A percentile compares a stretch with the other conserved stretches of the same genome.
These are phyloP conservation scores for Ganoderma lingzhi DNA, from an alignment of 1,284 basidiomycete species.

Conservation along the genomic window DNA sequence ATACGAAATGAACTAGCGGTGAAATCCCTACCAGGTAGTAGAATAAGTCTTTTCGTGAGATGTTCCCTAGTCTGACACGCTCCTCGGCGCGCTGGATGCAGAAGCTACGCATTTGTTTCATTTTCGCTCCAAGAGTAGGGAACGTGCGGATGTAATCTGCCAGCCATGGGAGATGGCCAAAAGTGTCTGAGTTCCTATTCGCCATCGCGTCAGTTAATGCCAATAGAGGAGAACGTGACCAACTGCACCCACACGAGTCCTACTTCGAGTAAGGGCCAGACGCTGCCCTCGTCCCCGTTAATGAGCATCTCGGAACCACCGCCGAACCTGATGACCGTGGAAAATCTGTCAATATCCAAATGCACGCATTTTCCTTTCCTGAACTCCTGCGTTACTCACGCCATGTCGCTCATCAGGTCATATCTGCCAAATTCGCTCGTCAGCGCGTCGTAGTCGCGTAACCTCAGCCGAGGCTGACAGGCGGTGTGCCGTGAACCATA, in stretches of 20 bases:
- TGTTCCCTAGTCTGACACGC: slow-evolving; percentile 28
- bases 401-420: slow-evolving; percentile 44
- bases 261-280: slow-evolving; percentile 33
- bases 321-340: slow-evolving; percentile 33
- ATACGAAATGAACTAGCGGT: slow-evolving; percentile 12
- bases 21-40: slow-evolving; percentile 30
- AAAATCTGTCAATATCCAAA: background rate
- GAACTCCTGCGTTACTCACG: slow-evolving; percentile 31
- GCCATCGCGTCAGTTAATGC: background rate
- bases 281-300: slow-evolving; percentile 36
- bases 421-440: slow-evolving; percentile 23
- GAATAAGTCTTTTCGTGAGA: slow-evolving; percentile 35
- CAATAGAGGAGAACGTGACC: background rate
- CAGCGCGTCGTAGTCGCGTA: slow-evolving; percentile 20
- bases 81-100: slow-evolving; percentile 29
- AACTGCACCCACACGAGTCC: slow-evolving; percentile 30
- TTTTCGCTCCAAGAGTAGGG: slow-evolving; percentile 28
- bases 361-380: background rate
- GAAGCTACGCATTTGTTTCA: slow-evolving; percentile 32
- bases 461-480: slow-evolving; percentile 1
- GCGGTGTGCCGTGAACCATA: background rate
- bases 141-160: slow-evolving; percentile 32
- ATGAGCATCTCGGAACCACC: slow-evolving; percentile 40
- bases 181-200: slow-evolving; percentile 30
- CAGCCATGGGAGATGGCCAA: slow-evolving; percentile 39